Percentiles rank a stretch among this genome's conserved stretches.
These are phyloP conservation scores for Dactylellina sp. DNA, from an alignment of 2,329 filamentous ascomycete genomes.

Conservation along the genomic window DNA sequence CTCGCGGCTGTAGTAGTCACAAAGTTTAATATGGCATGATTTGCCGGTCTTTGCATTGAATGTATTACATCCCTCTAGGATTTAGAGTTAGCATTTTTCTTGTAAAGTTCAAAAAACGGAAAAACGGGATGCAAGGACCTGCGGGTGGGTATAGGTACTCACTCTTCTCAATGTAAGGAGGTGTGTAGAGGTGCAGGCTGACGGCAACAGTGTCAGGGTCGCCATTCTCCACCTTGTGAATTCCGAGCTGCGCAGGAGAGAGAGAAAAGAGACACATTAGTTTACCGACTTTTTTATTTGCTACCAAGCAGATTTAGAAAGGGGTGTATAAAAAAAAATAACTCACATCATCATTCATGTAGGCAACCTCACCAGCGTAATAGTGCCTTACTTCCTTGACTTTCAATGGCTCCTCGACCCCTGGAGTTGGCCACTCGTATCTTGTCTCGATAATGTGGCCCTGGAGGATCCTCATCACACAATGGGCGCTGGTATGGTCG, in stretches of 20 bases:
- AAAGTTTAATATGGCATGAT: slow-evolving; percentile 68
- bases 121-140: slow-evolving; percentile 5
- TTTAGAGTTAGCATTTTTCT: not conserved
- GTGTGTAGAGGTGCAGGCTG: slow-evolving; percentile 73
- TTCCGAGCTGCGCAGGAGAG: slow-evolving; percentile 65
- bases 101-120: slow-evolving; percentile 5
- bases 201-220: slow-evolving; percentile 70
- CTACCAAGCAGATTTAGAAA: not conserved
- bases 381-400: slow-evolving; percentile 69
- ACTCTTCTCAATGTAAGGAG: slow-evolving; percentile 72
- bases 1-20: slow-evolving; percentile 65
- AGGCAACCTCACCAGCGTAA: slow-evolving; percentile 71
- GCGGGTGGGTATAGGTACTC: slow-evolving; percentile 15
- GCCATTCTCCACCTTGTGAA: slow-evolving; percentile 73
- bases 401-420: slow-evolving; percentile 66
- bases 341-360: slow-evolving; percentile 72
- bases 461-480: slow-evolving; percentile 67
- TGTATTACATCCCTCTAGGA: slow-evolving; percentile 70
- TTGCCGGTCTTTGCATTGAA: slow-evolving; percentile 72
- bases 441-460: slow-evolving; percentile 72
- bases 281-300: too few species aligned
- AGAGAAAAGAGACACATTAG: slow-evolving; percentile 14
- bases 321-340: slow-evolving; percentile 5
- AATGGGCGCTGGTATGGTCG: slow-evolving; percentile 73
- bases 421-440: slow-evolving; percentile 70